phyloP scores from a whole-genome alignment of 164 flowering plant species.

The Chimonanthus salicifolius region DNA sequence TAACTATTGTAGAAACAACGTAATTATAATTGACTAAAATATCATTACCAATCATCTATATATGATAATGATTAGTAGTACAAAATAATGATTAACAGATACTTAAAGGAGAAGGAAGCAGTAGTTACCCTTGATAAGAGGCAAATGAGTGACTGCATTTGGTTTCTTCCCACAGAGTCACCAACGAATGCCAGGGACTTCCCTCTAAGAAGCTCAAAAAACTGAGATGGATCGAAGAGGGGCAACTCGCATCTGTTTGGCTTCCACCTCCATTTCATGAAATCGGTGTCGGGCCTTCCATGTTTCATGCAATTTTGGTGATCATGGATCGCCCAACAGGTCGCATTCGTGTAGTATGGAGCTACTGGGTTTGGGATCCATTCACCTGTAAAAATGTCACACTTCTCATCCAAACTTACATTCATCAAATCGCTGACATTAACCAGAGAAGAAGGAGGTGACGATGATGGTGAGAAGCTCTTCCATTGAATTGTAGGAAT shows the following conservation, averaged over 20 bases:
- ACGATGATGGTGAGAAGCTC: slow-evolving; percentile 1
- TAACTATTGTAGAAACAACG: no score
- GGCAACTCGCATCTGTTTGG: slow-evolving; percentile 69
- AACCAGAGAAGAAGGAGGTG: slow-evolving; percentile 1
- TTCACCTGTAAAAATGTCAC: slow-evolving; percentile 61
- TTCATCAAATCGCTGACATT: background rate
- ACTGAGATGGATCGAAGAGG: slow-evolving; percentile 47
- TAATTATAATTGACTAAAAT: background rate
- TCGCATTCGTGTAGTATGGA: slow-evolving; percentile 60
- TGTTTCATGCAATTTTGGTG: slow-evolving; percentile 75
- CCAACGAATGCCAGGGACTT: slow-evolving; percentile 75
- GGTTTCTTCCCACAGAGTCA: slow-evolving; percentile 75
- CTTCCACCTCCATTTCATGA: slow-evolving; percentile 79
- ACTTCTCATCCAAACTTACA: slow-evolving; percentile 11
- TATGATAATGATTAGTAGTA: background rate
- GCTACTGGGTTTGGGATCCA: slow-evolving; percentile 60
- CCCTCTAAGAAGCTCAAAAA: slow-evolving; percentile 47
- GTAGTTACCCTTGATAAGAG: slow-evolving; percentile 59
- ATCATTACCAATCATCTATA: background rate
- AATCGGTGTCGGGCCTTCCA: slow-evolving; percentile 57
- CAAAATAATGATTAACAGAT: background rate
- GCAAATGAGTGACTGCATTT: slow-evolving; percentile 78
- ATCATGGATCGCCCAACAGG: slow-evolving; percentile 67
- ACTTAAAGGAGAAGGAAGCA: background rate
- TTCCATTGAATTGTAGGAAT: slow-evolving; percentile 11